Evolutionary conservation across 2,329 filamentous ascomycete genomes (phyloP).

Genomic region (Talaromyces pinophilus): DNA sequence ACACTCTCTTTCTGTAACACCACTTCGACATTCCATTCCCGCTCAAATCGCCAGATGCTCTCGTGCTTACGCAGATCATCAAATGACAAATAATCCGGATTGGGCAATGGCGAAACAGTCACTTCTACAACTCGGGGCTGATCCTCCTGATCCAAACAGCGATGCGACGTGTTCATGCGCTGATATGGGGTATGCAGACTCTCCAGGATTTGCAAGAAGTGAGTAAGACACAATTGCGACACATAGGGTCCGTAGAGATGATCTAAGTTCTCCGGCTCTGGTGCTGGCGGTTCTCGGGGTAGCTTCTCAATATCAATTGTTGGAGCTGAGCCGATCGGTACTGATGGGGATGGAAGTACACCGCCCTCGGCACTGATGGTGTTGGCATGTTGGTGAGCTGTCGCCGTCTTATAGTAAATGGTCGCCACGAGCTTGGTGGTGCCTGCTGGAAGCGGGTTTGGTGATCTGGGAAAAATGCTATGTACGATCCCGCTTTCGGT

Average conservation of each 20-base stretch:
- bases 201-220: conserved; percentile 56
- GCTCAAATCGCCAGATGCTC: conserved; percentile 79
- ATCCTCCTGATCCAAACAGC: conserved; percentile 50
- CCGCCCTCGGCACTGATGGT: conserved; percentile 41
- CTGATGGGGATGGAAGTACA: conserved; percentile 42
- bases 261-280: conserved; percentile 56
- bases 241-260: conserved; percentile 58
- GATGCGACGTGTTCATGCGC: conserved; percentile 51
- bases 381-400: conserved; percentile 49
- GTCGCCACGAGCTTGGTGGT: conserved; percentile 50
- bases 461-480: conserved; percentile 48
- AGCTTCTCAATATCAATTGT: conserved; percentile 55
- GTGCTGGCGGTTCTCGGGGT: conserved; percentile 56
- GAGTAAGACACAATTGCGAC: conserved; percentile 57
- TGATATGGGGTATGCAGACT: conserved; percentile 52
- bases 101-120: conserved; percentile 53
- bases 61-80: conserved; percentile 76
- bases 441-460: conserved; percentile 41
- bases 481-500: conserved; percentile 51
- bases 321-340: conserved; percentile 51
- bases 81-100: conserved; percentile 55
- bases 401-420: conserved; percentile 51
- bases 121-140: conserved; percentile 56
- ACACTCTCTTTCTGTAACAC: conserved; percentile 72
- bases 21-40: conserved; percentile 85